Base-by-base conservation (phyloP, 129 eudicot genomes). In the Deinandra increscens region DNA sequence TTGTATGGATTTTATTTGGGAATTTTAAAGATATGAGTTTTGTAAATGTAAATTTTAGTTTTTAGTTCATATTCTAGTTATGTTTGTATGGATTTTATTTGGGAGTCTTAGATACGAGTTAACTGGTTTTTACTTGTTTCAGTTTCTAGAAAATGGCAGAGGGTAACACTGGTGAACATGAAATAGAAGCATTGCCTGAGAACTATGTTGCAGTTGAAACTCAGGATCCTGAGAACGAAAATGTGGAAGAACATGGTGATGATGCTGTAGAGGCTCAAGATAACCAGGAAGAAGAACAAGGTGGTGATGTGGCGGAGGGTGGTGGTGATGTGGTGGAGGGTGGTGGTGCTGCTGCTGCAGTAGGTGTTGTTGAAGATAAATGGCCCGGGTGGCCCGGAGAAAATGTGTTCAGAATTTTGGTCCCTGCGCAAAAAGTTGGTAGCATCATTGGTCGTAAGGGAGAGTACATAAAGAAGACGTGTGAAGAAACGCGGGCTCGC, bases 331-430 rank as follows among this genome's bases (percentile, higher is more conserved):
- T 3, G 1, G 31, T 3, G 1, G 31, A 1, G 1, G 31, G 1
- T 26, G 31, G 1, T 26, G 31, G 1, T 26, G 31, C 31, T 38
- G 73, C 48, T 66, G 50, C 12, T 17, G 61, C 49, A n/a, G 80
- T 59, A 76, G 64, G 64, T 48, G 70, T 37, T 60, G 69, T 63
- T 50, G 96, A 84, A 67, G 80, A 84, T 73, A 93, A 83, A 72
- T 93, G 98, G 98, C 98, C 98, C 7, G 98, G 98, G 42, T 93
- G 96, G 96, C 96, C 98, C 14, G 98, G 98, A 69, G 98, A 93
- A 75, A 93, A 82, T 59, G 98, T 93, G 31, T 93, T 84, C 59
- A 84, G 98, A 84, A 75, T 93, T 81, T 74, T 93, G 78, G 88
- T 93, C 6, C 96, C 98, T 75, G 95, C 60, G 36, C 98, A 89